Evolutionary conservation across 176 grass and related monocot species (phyloP).

Genomic region (Bromus sterilis): DNA sequence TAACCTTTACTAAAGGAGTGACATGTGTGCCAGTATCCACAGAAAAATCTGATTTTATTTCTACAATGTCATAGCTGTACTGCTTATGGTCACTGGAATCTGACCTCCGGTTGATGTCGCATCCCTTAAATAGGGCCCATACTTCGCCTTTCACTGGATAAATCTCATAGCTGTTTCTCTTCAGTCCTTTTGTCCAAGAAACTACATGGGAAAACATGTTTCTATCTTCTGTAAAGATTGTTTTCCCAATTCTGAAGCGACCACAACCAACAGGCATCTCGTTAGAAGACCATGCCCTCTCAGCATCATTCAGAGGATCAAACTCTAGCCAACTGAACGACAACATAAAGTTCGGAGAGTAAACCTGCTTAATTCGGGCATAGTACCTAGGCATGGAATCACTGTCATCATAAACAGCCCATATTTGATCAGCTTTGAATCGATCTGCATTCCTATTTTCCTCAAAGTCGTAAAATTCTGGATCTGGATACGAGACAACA

Average conservation of each 20-base stretch:
- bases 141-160: slow-evolving; percentile 70
- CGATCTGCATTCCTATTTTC: slow-evolving; percentile 9
- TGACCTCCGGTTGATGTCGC: slow-evolving; percentile 26
- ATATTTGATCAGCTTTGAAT: slow-evolving; percentile 50
- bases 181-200: slow-evolving; percentile 36
- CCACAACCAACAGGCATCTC: slow-evolving; percentile 69
- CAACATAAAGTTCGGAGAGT: slow-evolving; percentile 39
- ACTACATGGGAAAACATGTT: slow-evolving; percentile 71
- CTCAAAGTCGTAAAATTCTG: slow-evolving; percentile 49
- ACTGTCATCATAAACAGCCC: slow-evolving; percentile 55
- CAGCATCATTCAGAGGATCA: slow-evolving; percentile 29
- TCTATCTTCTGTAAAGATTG: slow-evolving; percentile 22
- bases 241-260: slow-evolving; percentile 42
- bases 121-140: slow-evolving; percentile 57
- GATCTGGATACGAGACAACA: slow-evolving; percentile 38
- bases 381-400: slow-evolving; percentile 66
- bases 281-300: slow-evolving; percentile 42
- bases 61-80: slow-evolving; percentile 51
- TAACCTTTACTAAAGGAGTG: slow-evolving; percentile 46
- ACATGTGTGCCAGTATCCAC: slow-evolving; percentile 24
- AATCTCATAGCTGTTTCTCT: slow-evolving; percentile 46
- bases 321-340: slow-evolving; percentile 52
- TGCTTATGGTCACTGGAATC: slow-evolving; percentile 15
- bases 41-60: slow-evolving; percentile 48
- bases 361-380: slow-evolving; percentile 52